Base-by-base conservation (phyloP, 441 rosid species). In the Daphne laureola region DNA sequence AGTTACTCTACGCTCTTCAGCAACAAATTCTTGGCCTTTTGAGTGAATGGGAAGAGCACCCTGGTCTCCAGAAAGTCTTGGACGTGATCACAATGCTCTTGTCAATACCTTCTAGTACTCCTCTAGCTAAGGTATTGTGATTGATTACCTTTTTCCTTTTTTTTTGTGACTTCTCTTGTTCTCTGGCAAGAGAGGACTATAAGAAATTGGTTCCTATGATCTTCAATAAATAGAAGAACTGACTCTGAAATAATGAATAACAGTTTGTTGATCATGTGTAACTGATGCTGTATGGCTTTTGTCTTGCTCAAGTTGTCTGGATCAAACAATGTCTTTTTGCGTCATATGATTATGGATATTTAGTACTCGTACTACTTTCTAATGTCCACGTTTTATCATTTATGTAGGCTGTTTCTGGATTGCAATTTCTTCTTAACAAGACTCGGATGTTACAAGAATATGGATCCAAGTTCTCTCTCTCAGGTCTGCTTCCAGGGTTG, bases 111-210 rank as follows among this genome's bases (percentile, higher is more conserved):
- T 54, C 74, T 51, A 66, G 46, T 59, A 84, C 98, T 56, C 95
- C 98, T 61, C 67, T 94, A 31, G 90, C 94, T 49, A 94, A 94
- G 99, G 99, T 93, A 82, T 49, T 38, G 48, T 46, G 43, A 46
- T n/a, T 52, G 25, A 15, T 12, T 12, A 6, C 41, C 27, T 26
- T 62, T 70, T 17, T 41, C 44, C 44, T 5, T 64, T 70, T 31
- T 31, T 8, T 31, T 31, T 31, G 8, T 31, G 38, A 6, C 38
- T 31, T 31, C 0, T 31, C 11, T 31, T 31, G 9, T 31, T 2
- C 5, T 23, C 47, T 51, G 38, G 38, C 11, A 8, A 31, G 5
- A 31, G 38, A 31, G 11, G 2, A 31, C 38, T 31, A 31, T 5
- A 31, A 31, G 38, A 31, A 31, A 31, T 31, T 5, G 38, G 11